These are phyloP conservation scores for Ballota nigra DNA, from an alignment of 257 asterid genomes.

Conservation along the genomic window DNA sequence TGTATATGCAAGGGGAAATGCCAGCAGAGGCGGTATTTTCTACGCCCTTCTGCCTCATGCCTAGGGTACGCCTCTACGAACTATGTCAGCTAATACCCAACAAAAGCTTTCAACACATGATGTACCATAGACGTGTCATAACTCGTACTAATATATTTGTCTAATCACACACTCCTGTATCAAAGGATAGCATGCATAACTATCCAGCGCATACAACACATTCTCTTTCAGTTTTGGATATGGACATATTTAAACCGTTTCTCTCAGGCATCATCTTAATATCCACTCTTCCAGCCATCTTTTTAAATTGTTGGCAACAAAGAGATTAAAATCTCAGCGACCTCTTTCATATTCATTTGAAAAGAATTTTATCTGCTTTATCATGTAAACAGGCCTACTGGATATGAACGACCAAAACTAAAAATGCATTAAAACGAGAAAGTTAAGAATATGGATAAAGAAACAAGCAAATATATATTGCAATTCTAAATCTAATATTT, in stretches of 20 bases:
- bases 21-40: neutral
- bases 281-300: neutral
- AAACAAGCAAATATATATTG: neutral
- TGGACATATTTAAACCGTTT: neutral
- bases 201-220: neutral
- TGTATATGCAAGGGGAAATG: neutral
- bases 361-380: neutral
- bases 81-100: neutral
- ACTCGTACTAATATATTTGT: neutral
- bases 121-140: neutral
- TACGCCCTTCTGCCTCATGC: neutral
- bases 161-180: slow-evolving; percentile 8
- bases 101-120: neutral
- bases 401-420: neutral
- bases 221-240: neutral
- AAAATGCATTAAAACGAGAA: neutral
- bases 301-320: neutral
- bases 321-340: too few relatives aligned
- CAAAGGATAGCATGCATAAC: neutral
- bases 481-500: neutral
- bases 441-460: neutral
- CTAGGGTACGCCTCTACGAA: neutral
- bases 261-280: neutral
- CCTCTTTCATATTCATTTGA: neutral
- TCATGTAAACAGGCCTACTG: neutral